Base-by-base conservation (phyloP, 345 rosid genomes). In the Melaleuca alternifolia region DNA sequence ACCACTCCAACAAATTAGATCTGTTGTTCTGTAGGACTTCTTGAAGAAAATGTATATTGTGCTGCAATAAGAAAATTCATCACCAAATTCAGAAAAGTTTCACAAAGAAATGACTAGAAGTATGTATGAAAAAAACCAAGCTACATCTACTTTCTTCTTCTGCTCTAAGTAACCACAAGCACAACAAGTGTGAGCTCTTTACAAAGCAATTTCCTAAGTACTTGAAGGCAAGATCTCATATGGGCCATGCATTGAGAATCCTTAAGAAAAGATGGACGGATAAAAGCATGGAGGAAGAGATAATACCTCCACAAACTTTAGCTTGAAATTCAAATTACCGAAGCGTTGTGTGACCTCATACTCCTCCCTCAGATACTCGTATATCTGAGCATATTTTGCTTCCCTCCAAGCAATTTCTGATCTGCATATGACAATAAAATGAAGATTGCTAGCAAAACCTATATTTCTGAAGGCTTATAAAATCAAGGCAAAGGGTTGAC, bases 401-500 rank as follows among this genome's bases (percentile, higher is more conserved):
- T 95, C 96, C 88, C 96, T 93, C 99, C 98, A 97, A 89, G 98
- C 99, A 90, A 97, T 97, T 91, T 97, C 98, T 28, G 98, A 95
- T 89, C 99, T 95, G 92, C 37, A 91, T 83, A 87, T 71, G 79
- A 71, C 48, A 33, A 71, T 37, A 71, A 21, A 71, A 71, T 18
- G 79, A 71, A 71, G 46, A 71, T 65, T 71, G 79, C 46, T 71
- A 9, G 48, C 48, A 24, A 71, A 71, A 18, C 48, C 46, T 71
- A 33, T 16, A 33, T 46, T 71, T 71, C 79, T 33, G 48, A 2
- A 30, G 77, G 77, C 46, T 30, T 28, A 62, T 28, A 30, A 62
- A 65, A 30, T 65, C 46, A 33, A 71, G 79, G 46, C 79, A 18
- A 71, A 33, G 7, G 79, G 79, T 33, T 71, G 79, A 33, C 48